Evolutionary conservation across 129 eudicot genomes (phyloP).

Genomic region (Centrapalus pauciflorus): DNA sequence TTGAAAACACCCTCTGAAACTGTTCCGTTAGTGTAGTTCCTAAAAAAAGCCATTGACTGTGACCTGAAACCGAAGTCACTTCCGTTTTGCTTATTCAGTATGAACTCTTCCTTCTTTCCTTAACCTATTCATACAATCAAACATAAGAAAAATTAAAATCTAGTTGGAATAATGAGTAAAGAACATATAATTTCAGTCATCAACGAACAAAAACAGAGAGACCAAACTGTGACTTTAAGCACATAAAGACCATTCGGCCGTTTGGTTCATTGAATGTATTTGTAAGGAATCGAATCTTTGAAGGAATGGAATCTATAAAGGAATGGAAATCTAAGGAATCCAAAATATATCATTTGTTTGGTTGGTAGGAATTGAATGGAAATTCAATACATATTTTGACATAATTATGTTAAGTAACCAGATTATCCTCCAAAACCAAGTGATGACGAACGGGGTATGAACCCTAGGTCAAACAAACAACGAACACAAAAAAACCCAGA

Average conservation of each 20-base stretch:
- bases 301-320: too few relatives aligned
- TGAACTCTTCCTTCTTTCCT: not conserved
- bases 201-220: not conserved
- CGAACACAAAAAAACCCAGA: too few relatives aligned
- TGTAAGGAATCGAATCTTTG: too few relatives aligned
- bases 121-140: conserved; percentile 13
- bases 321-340: too few relatives aligned
- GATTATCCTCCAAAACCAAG: too few relatives aligned
- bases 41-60: conserved; percentile 61
- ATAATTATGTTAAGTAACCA: too few relatives aligned
- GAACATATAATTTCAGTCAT: not conserved
- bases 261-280: too few relatives aligned
- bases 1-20: conserved; percentile 45
- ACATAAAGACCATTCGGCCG: not conserved
- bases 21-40: conserved; percentile 50
- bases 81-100: conserved; percentile 16
- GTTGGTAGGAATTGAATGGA: too few relatives aligned
- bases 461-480: too few relatives aligned
- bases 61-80: conserved; percentile 23
- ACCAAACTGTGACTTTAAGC: not conserved
- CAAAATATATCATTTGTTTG: too few relatives aligned
- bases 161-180: not conserved
- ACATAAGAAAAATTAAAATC: not conserved
- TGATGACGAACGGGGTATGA: too few relatives aligned
- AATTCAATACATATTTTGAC: too few relatives aligned